Percentiles rank a stretch among this genome's conserved stretches.
These are phyloP conservation scores for Malus sieversii DNA, from an alignment of 306 rosid species.

Conservation along the genomic window DNA sequence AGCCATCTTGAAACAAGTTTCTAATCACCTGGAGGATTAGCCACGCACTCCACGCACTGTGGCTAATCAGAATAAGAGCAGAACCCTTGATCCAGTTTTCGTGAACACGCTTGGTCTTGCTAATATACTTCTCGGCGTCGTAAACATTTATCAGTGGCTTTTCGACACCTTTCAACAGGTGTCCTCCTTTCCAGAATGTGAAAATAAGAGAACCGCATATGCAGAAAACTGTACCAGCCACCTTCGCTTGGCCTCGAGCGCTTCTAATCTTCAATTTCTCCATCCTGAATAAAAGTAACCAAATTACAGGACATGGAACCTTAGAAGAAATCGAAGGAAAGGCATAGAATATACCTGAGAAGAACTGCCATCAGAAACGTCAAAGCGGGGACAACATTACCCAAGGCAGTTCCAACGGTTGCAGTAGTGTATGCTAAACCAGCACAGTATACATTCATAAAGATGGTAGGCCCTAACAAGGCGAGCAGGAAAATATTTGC, in stretches of 20 bases:
- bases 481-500: conserved; percentile 18
- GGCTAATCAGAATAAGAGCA: conserved; percentile 20
- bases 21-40: conserved; percentile 33
- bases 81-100: conserved; percentile 40
- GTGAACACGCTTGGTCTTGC: background rate
- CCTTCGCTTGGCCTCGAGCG: conserved; percentile 28
- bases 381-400: conserved; percentile 25
- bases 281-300: conserved; percentile 16
- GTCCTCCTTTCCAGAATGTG: conserved; percentile 34
- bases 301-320: background rate
- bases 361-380: conserved; percentile 27
- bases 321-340: background rate
- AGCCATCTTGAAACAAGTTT: background rate
- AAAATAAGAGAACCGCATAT: conserved; percentile 29
- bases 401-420: conserved; percentile 26
- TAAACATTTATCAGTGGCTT: conserved; percentile 18
- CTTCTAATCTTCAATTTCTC: conserved; percentile 31
- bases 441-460: conserved; percentile 20
- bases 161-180: conserved; percentile 7
- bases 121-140: background rate
- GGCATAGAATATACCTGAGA: conserved; percentile 14
- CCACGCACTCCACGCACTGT: conserved; percentile 30
- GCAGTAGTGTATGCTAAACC: conserved; percentile 28
- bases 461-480: conserved; percentile 27
- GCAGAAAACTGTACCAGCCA: conserved; percentile 29